phyloP scores from a whole-genome alignment of 2,329 filamentous ascomycete species.

The Botrytis medusae region DNA sequence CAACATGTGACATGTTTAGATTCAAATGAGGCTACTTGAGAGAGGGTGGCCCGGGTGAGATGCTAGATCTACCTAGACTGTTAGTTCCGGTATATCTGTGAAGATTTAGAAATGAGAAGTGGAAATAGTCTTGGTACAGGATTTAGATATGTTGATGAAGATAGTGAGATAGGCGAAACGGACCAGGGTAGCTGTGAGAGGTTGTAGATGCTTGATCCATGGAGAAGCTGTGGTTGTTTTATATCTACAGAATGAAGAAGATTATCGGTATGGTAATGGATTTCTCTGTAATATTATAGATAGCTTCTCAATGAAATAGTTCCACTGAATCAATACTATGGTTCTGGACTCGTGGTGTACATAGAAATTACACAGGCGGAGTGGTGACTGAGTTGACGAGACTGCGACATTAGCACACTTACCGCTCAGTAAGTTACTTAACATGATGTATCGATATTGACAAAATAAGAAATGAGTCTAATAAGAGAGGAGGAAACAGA shows the following conservation, averaged over 20 bases:
- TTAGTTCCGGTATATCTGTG: neutral
- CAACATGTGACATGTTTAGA: neutral
- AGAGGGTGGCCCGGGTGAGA: neutral
- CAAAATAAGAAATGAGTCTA: neutral
- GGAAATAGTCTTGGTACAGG: neutral
- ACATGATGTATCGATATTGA: neutral
- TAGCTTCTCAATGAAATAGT: neutral
- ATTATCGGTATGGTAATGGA: neutral
- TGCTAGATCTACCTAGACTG: neutral
- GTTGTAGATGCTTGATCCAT: neutral
- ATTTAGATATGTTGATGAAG: neutral
- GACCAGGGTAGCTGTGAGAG: neutral
- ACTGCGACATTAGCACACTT: neutral
- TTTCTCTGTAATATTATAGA: neutral
- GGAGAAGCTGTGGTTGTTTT: neutral
- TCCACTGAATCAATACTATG: neutral
- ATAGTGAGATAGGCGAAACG: neutral
- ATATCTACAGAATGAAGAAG: neutral
- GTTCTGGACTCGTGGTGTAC: neutral
- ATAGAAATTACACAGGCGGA: neutral
- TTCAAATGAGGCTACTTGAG: neutral
- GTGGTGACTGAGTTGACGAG: neutral
- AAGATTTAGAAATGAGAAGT: neutral
- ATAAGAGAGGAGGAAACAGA: neutral
- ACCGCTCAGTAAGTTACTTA: neutral